Percentiles rank a stretch among this genome's conserved stretches.
phyloP scores from a whole-genome alignment of 1,284 basidiomycete genomes.

The Ustilago loliicola region DNA sequence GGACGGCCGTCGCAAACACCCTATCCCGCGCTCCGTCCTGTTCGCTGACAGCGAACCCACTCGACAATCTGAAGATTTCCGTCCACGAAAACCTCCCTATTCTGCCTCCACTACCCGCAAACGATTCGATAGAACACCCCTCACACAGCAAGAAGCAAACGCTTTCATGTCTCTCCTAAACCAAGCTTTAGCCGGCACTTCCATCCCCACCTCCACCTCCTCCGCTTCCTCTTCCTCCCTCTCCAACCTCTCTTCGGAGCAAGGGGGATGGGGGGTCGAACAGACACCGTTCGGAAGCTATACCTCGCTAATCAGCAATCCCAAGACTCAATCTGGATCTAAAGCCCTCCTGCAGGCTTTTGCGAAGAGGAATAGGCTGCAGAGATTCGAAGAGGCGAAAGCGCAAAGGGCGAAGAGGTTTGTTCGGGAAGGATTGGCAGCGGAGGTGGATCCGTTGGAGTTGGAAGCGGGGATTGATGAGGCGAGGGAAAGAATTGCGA shows the following conservation, averaged over 20 bases:
- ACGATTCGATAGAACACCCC: constrained; percentile 32
- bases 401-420: constrained; percentile 28
- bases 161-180: constrained; percentile 44
- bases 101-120: constrained; percentile 12
- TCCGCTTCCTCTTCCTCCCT: neutral
- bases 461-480: constrained; percentile 54
- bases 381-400: constrained; percentile 25
- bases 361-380: constrained; percentile 33
- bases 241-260: no score
- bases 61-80: constrained; percentile 30
- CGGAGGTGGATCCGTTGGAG: constrained; percentile 30
- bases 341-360: constrained; percentile 37
- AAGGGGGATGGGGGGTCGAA: neutral
- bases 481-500: constrained; percentile 44
- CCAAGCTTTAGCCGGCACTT: constrained; percentile 31
- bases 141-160: constrained; percentile 46
- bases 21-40: constrained; percentile 43
- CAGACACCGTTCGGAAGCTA: constrained; percentile 42
- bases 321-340: constrained; percentile 24
- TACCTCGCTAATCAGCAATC: constrained; percentile 39
- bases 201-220: constrained; percentile 2
- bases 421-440: constrained; percentile 43
- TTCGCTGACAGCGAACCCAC: constrained; percentile 36
- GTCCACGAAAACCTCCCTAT: constrained; percentile 8
- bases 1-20: constrained; percentile 12